phyloP scores from a whole-genome alignment of 2,329 filamentous ascomycete species.

The Neonectria hederae region DNA sequence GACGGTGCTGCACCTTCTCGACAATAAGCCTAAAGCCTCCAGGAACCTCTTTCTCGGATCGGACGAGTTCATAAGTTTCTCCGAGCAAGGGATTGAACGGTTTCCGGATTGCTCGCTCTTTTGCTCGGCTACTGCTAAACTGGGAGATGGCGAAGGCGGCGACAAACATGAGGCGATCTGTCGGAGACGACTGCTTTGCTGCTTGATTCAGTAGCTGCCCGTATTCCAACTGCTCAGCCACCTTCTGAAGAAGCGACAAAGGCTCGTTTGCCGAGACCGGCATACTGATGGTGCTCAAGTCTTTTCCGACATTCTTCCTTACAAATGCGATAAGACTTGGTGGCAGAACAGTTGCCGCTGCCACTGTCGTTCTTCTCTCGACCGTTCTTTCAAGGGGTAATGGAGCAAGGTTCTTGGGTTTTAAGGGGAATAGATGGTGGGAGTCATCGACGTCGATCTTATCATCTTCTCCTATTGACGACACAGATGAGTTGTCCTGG shows the following conservation, averaged over 20 bases:
- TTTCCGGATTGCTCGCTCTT: conserved; percentile 92
- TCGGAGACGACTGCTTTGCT: conserved; percentile 65
- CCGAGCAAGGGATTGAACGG: conserved; percentile 97
- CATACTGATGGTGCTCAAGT: conserved; percentile 96
- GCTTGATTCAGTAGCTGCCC: conserved; percentile 83
- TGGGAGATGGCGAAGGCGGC: conserved; percentile 90
- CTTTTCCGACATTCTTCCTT: conserved; percentile 97
- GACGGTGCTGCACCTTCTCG: conserved; percentile 93
- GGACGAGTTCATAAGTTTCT: conserved; percentile 92
- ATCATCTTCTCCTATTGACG: conserved; percentile 68
- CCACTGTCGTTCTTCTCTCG: conserved; percentile 74
- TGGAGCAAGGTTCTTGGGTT: conserved; percentile 79
- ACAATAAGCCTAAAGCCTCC: conserved; percentile 89
- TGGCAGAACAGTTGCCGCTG: conserved; percentile 78
- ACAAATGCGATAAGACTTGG: conserved; percentile 94
- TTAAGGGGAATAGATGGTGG: conserved; percentile 73
- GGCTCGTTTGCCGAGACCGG: conserved; percentile 97
- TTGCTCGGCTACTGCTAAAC: conserved; percentile 82
- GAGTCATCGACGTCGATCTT: conserved; percentile 69
- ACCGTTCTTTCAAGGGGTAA: conserved; percentile 76
- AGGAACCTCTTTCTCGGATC: conserved; percentile 77
- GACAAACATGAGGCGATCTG: conserved; percentile 82
- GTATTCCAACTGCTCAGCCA: conserved; percentile 93
- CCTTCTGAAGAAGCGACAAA: conserved; percentile 84
- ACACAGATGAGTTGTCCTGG: conserved; percentile 66